Conservation (phyloP, 1,284 basidiomycete genomes). For the Pascua guehoae region DNA sequence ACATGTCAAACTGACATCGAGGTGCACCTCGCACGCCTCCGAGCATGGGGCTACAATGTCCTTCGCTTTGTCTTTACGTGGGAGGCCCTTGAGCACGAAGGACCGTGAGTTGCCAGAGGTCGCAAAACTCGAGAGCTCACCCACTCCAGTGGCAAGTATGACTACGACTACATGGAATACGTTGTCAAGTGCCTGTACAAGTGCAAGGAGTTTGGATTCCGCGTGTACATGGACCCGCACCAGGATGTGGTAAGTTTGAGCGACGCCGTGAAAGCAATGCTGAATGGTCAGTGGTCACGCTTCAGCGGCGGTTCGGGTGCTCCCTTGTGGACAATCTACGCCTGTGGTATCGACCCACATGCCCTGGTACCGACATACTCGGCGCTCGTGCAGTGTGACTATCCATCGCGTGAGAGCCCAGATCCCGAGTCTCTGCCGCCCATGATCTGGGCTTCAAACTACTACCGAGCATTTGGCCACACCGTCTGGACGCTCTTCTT, state of each 20-base stretch:
- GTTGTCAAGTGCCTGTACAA: slow-evolving; percentile 79
- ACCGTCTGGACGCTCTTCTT: slow-evolving; percentile 95
- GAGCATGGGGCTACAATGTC: slow-evolving; percentile 92
- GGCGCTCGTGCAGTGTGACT: slow-evolving; percentile 85
- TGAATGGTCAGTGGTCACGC: slow-evolving; percentile 75
- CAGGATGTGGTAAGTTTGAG: slow-evolving; percentile 77
- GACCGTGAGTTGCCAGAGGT: slow-evolving; percentile 66
- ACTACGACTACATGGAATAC: slow-evolving; percentile 89
- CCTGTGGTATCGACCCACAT: slow-evolving; percentile 85
- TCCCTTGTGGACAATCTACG: slow-evolving; percentile 88
- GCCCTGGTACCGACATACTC: slow-evolving; percentile 79
- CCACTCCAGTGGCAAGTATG: slow-evolving; percentile 71
- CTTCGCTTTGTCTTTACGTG: slow-evolving; percentile 90
- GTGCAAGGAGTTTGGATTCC: slow-evolving; percentile 93
- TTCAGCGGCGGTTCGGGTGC: slow-evolving; percentile 96
- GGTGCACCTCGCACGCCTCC: slow-evolving; percentile 77
- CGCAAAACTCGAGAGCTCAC: background rate
- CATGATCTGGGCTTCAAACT: slow-evolving; percentile 98
- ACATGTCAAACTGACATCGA: slow-evolving; percentile 52
- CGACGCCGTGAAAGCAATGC: too few relatives aligned
- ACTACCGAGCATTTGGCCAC: slow-evolving; percentile 79
- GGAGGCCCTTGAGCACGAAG: slow-evolving; percentile 90
- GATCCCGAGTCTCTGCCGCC: slow-evolving; percentile 73
- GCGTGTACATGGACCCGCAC: slow-evolving; percentile 92
- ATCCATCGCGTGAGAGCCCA: slow-evolving; percentile 58